phyloP scores from a whole-genome alignment of 345 rosid species.

The Acer saccharum region DNA sequence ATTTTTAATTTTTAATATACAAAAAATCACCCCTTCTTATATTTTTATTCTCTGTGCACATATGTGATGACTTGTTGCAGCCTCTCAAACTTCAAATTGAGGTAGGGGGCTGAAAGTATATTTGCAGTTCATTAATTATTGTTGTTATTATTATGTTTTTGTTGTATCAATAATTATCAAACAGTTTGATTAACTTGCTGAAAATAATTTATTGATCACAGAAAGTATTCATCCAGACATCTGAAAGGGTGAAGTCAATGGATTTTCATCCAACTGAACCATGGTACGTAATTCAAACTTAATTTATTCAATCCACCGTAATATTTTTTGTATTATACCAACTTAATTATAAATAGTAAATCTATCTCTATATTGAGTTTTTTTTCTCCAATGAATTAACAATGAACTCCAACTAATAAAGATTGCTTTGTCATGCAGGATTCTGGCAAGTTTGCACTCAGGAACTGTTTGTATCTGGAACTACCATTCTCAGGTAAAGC shows the following conservation, averaged over 20 bases:
- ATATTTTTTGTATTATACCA: background rate
- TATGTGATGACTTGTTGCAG: constrained; percentile 28
- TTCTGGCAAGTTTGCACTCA: constrained; percentile 64
- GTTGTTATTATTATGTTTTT: background rate
- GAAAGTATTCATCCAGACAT: constrained; percentile 56
- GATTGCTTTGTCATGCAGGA: constrained; percentile 39
- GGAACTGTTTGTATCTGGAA: constrained; percentile 79
- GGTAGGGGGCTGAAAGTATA: constrained; percentile 25
- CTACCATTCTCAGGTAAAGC: constrained; percentile 88
- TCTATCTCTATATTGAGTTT: no score
- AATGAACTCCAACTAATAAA: no score
- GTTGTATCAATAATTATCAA: background rate
- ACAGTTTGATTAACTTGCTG: constrained; percentile 20
- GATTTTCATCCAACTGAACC: constrained; percentile 76
- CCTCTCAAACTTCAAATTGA: constrained; percentile 49
- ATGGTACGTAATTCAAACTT: constrained; percentile 42
- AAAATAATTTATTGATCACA: constrained; percentile 33
- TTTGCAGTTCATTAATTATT: background rate
- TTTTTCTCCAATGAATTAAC: no score
- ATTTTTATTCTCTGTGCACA: no score
- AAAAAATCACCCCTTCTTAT: background rate
- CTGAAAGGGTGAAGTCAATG: constrained; percentile 70
- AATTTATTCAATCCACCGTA: background rate
- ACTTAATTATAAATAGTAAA: no score
- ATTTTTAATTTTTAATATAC: no score